These are phyloP conservation scores for Cystobasidium onofrii DNA, from an alignment of 768 basidiomycete genomes.

Conservation along the genomic window DNA sequence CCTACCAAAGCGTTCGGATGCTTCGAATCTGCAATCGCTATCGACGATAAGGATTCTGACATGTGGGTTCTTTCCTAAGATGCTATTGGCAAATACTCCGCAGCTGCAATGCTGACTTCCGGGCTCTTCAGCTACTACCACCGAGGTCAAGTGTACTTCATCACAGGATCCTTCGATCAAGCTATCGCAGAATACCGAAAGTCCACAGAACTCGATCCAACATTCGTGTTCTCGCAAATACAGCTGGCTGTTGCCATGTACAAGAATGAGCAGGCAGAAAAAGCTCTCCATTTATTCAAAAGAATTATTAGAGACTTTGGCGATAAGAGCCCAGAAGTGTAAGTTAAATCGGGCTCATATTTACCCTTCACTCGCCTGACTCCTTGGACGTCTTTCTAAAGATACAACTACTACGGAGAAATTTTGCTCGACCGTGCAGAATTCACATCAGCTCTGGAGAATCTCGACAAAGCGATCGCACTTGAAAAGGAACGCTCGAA, in stretches of 20 bases:
- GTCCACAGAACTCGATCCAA: constrained; percentile 73
- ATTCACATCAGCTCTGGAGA: constrained; percentile 62
- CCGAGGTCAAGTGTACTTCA: constrained; percentile 94
- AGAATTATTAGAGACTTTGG: constrained; percentile 73
- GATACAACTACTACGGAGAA: constrained; percentile 62
- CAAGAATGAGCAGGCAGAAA: constrained; percentile 68
- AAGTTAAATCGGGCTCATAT: too few relatives aligned
- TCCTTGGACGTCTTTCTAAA: too few relatives aligned
- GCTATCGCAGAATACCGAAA: constrained; percentile 86
- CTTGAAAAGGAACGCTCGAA: constrained; percentile 60
- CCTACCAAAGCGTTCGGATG: constrained; percentile 72
- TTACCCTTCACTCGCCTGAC: too few relatives aligned
- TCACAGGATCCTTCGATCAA: constrained; percentile 75
- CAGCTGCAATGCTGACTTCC: background rate
- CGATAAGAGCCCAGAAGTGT: constrained; percentile 36
- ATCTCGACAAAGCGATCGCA: constrained; percentile 85
- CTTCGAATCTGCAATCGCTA: constrained; percentile 78
- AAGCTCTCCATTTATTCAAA: constrained; percentile 85
- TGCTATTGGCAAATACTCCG: background rate
- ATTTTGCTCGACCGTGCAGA: constrained; percentile 82
- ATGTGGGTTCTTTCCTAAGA: constrained; percentile 47
- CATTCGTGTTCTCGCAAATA: constrained; percentile 93
- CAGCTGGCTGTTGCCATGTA: constrained; percentile 96
- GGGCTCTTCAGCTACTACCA: constrained; percentile 63
- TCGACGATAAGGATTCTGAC: constrained; percentile 78